Evolutionary conservation across 75 land plant species (phyloP).

Genomic region (Cryptomeria japonica): DNA sequence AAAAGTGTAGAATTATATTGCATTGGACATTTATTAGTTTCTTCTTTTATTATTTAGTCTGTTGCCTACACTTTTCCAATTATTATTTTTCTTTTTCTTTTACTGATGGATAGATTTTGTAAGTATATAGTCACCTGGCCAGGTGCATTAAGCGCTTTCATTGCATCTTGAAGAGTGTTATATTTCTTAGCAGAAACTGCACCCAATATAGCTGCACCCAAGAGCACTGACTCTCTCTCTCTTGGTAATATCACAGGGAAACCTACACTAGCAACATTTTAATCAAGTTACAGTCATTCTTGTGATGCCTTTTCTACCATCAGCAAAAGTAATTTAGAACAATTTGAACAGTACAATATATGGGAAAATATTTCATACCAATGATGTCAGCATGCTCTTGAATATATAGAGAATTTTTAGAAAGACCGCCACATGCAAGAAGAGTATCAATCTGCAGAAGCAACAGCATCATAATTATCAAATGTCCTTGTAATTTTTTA

Average conservation of each 20-base stretch:
- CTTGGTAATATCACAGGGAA: conserved; percentile 84
- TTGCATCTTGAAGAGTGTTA: conserved; percentile 64
- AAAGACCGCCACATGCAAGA: conserved; percentile 94
- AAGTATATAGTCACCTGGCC: conserved; percentile 60
- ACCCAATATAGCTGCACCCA: conserved; percentile 94
- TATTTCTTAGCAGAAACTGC: conserved; percentile 89
- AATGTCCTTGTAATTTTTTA: not conserved
- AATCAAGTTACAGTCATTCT: conserved; percentile 8
- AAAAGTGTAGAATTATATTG: not conserved
- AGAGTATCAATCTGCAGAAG: conserved; percentile 80
- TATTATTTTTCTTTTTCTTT: not conserved
- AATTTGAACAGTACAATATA: not conserved
- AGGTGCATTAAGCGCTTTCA: conserved; percentile 89
- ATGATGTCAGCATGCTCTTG: conserved; percentile 95
- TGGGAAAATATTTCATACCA: conserved; percentile 27
- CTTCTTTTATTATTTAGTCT: not conserved
- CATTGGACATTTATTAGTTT: not conserved
- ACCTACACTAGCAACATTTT: conserved; percentile 35
- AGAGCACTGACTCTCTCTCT: conserved; percentile 88
- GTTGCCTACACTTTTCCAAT: not conserved
- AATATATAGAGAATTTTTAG: conserved; percentile 77
- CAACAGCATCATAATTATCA: conserved; percentile 3
- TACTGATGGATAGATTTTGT: not conserved
- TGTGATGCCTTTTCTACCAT: not conserved
- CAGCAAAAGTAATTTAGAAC: not conserved